These are phyloP conservation scores for Rosa rugosa DNA, from an alignment of 306 rosid species.

Conservation along the genomic window DNA sequence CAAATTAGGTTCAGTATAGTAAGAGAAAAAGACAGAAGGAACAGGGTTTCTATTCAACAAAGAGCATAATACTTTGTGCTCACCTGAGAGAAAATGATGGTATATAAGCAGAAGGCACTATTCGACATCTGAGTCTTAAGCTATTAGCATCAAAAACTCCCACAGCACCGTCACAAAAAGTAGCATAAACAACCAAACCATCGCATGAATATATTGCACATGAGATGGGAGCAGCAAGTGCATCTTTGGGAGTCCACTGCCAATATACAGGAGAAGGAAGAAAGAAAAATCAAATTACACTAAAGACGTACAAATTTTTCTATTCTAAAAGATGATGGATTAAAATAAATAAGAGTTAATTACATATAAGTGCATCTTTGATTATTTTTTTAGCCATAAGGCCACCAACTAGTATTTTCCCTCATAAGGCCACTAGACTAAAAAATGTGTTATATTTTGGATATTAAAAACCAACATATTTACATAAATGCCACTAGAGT, in stretches of 20 bases:
- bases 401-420: no score
- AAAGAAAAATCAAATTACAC: neutral
- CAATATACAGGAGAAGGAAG: neutral
- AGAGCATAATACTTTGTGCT: neutral
- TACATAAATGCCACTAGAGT: no score
- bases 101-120: conserved; percentile 40
- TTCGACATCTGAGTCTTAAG: conserved; percentile 41
- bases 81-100: conserved; percentile 39
- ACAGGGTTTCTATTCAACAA: neutral
- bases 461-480: no score
- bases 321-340: neutral
- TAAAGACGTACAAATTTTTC: no score
- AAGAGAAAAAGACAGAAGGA: neutral
- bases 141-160: conserved; percentile 42
- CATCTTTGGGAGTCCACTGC: conserved; percentile 44
- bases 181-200: conserved; percentile 33
- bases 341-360: no score
- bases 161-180: conserved; percentile 41
- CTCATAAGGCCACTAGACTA: no score
- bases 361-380: no score
- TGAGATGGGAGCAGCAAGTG: conserved; percentile 36
- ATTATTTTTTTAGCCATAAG: no score
- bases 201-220: conserved; percentile 49
- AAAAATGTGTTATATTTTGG: no score
- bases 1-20: neutral